A percentile compares a stretch with the other conserved stretches of the same genome.
Conservation (phyloP, 108 stramenopile genomes). For the Fistulifera pelliculosa region DNA sequence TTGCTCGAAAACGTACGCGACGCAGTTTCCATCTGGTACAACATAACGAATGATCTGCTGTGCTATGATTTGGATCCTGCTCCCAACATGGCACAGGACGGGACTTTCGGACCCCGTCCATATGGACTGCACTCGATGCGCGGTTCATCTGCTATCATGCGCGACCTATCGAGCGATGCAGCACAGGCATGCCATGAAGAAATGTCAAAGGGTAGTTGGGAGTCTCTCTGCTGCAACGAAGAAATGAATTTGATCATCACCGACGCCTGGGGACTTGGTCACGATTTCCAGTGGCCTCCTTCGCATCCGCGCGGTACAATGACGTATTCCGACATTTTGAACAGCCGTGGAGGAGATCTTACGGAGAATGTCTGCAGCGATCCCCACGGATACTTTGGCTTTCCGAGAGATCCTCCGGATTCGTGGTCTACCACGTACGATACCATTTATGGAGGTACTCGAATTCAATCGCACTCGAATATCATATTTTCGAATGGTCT, state of each 20-base stretch:
- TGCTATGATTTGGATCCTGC: slow-evolving; percentile 43
- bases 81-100: slow-evolving; percentile 13
- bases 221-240: slow-evolving; percentile 52
- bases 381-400: slow-evolving; percentile 44
- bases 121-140: not conserved
- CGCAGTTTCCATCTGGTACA: slow-evolving; percentile 52
- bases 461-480: slow-evolving; percentile 43
- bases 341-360: slow-evolving; percentile 7
- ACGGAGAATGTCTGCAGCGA: slow-evolving; percentile 21
- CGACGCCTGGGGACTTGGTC: slow-evolving; percentile 38
- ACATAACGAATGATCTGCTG: slow-evolving; percentile 34
- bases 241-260: slow-evolving; percentile 55
- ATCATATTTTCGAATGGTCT: slow-evolving; percentile 84
- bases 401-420: slow-evolving; percentile 31
- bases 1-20: slow-evolving; percentile 35
- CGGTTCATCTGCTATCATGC: not conserved
- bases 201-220: slow-evolving; percentile 35
- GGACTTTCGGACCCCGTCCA: too few species aligned
- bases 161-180: too few species aligned
- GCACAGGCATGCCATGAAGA: slow-evolving; percentile 18
- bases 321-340: slow-evolving; percentile 25
- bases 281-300: slow-evolving; percentile 75
- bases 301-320: slow-evolving; percentile 20
- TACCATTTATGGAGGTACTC: slow-evolving; percentile 45
- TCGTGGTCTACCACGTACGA: slow-evolving; percentile 50